phyloP scores from a whole-genome alignment of 2,329 filamentous ascomycete genomes.

The Claviceps sp. region DNA sequence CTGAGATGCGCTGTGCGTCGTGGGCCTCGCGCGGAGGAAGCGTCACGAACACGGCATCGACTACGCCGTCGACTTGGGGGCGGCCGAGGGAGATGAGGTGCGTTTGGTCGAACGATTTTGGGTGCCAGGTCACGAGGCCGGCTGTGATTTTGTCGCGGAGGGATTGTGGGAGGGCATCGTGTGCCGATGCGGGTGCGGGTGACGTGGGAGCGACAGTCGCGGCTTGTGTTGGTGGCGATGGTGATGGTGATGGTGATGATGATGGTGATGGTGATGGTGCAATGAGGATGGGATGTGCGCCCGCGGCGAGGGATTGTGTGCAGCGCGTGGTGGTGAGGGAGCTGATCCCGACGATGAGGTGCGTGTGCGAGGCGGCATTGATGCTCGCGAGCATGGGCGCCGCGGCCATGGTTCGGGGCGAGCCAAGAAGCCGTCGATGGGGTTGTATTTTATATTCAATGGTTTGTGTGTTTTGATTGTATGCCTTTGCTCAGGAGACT shows the following conservation, averaged over 20 bases:
- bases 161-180: conserved; percentile 30
- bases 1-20: conserved; percentile 52
- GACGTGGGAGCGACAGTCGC: not conserved
- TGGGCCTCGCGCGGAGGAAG: conserved; percentile 30
- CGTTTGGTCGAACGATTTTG: conserved; percentile 51
- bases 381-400: conserved; percentile 51
- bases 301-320: conserved; percentile 64
- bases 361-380: conserved; percentile 56
- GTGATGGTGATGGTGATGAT: conserved; percentile 13
- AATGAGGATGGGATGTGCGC: conserved; percentile 68
- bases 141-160: conserved; percentile 51
- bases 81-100: conserved; percentile 70
- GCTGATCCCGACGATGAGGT: conserved; percentile 77
- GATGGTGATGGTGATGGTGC: conserved; percentile 50
- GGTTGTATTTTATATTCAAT: no score
- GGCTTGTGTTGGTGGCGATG: conserved; percentile 28
- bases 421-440: no score
- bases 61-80: conserved; percentile 60
- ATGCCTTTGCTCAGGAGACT: no score
- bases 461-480: no score
- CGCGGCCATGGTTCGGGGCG: no score
- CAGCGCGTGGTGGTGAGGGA: conserved; percentile 78
- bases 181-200: conserved; percentile 41
- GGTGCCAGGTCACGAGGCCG: conserved; percentile 52
- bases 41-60: conserved; percentile 90